Base-by-base conservation (phyloP, 2,329 filamentous ascomycete genomes). In the Aspergillus tubingensis region DNA sequence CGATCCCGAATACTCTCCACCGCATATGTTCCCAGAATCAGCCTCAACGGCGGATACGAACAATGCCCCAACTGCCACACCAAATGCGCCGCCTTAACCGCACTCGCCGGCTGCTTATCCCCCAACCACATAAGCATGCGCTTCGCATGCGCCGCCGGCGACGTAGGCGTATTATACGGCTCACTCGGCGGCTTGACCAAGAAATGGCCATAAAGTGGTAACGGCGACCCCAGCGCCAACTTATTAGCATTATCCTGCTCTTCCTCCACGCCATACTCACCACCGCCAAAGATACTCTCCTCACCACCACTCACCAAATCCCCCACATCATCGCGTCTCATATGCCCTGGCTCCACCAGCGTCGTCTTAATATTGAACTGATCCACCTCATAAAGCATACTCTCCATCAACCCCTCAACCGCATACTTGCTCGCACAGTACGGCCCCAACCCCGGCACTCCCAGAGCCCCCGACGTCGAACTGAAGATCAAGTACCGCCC, bases 381-480 rank as follows among this genome's bases (percentile, higher is more conserved):
- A 65, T 97, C 93, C 39, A 96, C 89, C 74, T 99, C 95, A 77
- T 98, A 98, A 15, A 97, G 84, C 91, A 99, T 94, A 15, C 91
- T 93, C 77, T 99, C 95, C 68, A 98, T 92, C 57, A 99, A 81
- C 0, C 94, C 95, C 74, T 99, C 95, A 3, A 96, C 92, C 0
- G 95, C 95, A 77, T 97, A 98, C 75, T 98, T 99, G 15, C 92
- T 96, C 1, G 95, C 95, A 76, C 94, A 98, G 73, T 96, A 98
- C 0, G 94, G 94, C 0, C 94, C 94, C 5, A 98, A 79, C 0
- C 95, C 95, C 0, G 95, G 95, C 0, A 98, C 92, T 2, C 94
- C 95, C n/a, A 97, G 83, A 0, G 94, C 91, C 4, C 95, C 95
- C 32, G 90, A 90, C 0, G 92, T 97, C 8, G 91, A 95, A 72